Evolutionary conservation across 495 filamentous ascomycete species (phyloP), one percentile per base, ranked within the genome.

Genomic region (Penicilliopsis zonata): DNA sequence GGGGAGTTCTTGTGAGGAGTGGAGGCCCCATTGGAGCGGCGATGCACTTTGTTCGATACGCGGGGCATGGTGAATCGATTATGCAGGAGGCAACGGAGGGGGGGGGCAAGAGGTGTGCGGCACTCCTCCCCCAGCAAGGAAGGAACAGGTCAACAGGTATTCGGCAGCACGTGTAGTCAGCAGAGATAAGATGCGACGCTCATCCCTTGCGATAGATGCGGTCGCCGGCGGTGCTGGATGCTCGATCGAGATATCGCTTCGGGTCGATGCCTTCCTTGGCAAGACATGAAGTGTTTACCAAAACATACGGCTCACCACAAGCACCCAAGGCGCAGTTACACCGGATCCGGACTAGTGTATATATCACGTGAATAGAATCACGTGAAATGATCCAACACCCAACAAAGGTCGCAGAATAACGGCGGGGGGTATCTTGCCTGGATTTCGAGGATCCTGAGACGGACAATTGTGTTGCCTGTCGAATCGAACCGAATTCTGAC

Each of bases 31-130:
- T 61, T 64, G 27, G 59, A 63, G 42, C 63, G 61, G 38, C 63
- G 59, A 44, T 65, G 59, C 13, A 40, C 40, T 47, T 63, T 65
- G 31, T 80, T 77, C 32, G 73, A 67, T 38, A 82, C 76, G 55
- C 81, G 75, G 65, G 81, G 78, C 81, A 86, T 86, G 38, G 49
- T 76, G 47, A 40, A 28, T 36, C 21, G 30, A n/a, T n/a, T n/a
- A 30, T 20, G 13, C 18, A 23, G 20, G 22, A 21, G 13, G 4
- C 31, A 35, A 36, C 33, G 14, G 17, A n/a, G n/a, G n/a, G n/a
- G n/a, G n/a, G n/a, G n/a, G n/a, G n/a, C n/a, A n/a, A n/a, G n/a
- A n/a, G n/a, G n/a, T n/a, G n/a, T n/a, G n/a, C n/a, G n/a, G n/a
- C n/a, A n/a, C n/a, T n/a, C n/a, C n/a, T n/a, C n/a, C n/a, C n/a